These are phyloP conservation scores for Irineochytrium annulatum DNA, from an alignment of 192 early-diverging fungal species.

Conservation along the genomic window DNA sequence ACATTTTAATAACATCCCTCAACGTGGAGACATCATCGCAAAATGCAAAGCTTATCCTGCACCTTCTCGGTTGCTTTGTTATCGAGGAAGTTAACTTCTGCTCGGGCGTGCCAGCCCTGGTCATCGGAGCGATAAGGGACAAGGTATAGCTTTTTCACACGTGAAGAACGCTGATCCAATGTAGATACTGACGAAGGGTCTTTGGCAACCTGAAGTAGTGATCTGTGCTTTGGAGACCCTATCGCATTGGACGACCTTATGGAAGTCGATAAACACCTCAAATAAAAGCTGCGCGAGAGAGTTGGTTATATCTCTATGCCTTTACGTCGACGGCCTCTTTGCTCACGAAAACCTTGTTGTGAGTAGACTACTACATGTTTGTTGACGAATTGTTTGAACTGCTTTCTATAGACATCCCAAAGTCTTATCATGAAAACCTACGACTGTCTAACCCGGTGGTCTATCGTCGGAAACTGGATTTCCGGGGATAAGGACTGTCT, in stretches of 20 bases:
- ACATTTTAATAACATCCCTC: conserved; percentile 63
- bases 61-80: conserved; percentile 66
- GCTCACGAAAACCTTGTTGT: conserved; percentile 53
- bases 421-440: conserved; percentile 65
- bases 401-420: conserved; percentile 39
- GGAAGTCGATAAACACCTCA: not conserved
- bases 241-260: not conserved
- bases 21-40: conserved; percentile 57
- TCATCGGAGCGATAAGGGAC: conserved; percentile 70
- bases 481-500: conserved; percentile 66
- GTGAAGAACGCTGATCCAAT: not conserved
- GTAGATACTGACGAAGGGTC: not conserved
- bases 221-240: conserved; percentile 29
- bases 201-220: conserved; percentile 31
- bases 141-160: conserved; percentile 48
- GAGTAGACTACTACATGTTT: conserved; percentile 5
- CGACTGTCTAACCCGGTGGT: conserved; percentile 74
- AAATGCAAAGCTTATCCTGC: conserved; percentile 63
- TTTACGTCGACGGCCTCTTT: conserved; percentile 65
- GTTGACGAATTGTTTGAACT: not conserved
- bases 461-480: conserved; percentile 72
- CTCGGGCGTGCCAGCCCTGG: conserved; percentile 62
- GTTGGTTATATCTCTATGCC: conserved; percentile 64
- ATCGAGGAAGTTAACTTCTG: conserved; percentile 72
- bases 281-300: conserved; percentile 61